Evolutionary conservation across 345 rosid species (phyloP).

Genomic region (Pistacia vera): DNA sequence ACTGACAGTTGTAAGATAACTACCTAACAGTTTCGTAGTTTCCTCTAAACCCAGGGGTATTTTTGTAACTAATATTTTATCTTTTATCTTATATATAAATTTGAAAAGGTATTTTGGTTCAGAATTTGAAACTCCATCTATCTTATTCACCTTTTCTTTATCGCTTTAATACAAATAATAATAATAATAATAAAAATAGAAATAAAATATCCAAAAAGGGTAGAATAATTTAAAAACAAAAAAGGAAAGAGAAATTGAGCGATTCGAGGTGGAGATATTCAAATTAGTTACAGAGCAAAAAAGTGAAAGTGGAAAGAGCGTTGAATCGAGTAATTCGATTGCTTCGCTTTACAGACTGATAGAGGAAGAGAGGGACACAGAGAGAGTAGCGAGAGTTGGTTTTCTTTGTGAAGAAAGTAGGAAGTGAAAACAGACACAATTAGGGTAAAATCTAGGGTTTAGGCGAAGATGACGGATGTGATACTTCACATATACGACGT

Average conservation of each 20-base stretch:
- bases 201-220: not conserved
- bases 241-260: not conserved
- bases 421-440: not conserved
- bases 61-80: not conserved
- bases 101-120: not conserved
- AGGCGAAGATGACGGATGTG: conserved; percentile 71
- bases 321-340: not conserved
- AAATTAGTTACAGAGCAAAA: not conserved
- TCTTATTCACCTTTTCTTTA: not conserved
- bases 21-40: conserved; percentile 11
- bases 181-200: not conserved
- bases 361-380: not conserved
- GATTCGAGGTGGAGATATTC: conserved; percentile 7
- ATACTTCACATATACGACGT: conserved; percentile 85
- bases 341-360: not conserved
- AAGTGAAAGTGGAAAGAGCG: conserved; percentile 4
- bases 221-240: no score
- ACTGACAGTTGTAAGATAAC: conserved; percentile 8
- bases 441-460: conserved; percentile 26
- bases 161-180: not conserved
- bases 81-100: not conserved
- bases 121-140: not conserved
- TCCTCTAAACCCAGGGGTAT: not conserved
- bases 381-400: not conserved
- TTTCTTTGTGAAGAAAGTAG: not conserved